Evolutionary conservation across 805 yeast species (phyloP), one percentile per base, ranked within the genome.

Genomic region (Candida insectalens): DNA sequence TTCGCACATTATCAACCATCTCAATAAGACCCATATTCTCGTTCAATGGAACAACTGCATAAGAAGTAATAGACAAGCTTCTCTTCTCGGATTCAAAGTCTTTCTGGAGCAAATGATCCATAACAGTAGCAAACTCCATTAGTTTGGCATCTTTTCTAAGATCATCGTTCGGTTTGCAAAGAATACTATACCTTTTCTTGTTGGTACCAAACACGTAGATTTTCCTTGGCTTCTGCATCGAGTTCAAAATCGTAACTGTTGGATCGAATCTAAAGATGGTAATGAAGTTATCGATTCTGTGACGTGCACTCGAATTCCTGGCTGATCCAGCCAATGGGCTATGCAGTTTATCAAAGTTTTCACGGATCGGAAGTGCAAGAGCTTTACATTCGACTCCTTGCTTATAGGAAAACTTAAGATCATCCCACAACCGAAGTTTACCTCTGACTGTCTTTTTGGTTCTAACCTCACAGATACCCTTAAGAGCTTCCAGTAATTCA

Each of bases 121-220:
- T 75, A 56, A 87, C 80, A 1, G 84, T 74, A 0, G 96, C 84
- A 46, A 92, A 80, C 46, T 94, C 92, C 82, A 87, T 82, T 34
- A 89, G 73, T 46, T 94, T 82, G 4, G 95, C 92, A 62, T 94
- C 99, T 50, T 94, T 94, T 42, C 97, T 63, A 14, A 94, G 77
- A 59, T 92, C 98, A 56, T 92, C 99, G 41, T 76, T 71, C 6
- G 79, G 76, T 50, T 92, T 92, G 46, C 94, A 78, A 59, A 92
- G 67, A 12, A 92, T 66, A 14, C 79, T 70, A 51, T 88, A 88
- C 1, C 62, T 54, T n/a, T 59, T 57, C 6, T 89, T 88, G 56
- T 89, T 83, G 2, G 83, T 74, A 0, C 97, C 98, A 26, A 72
- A 55, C 3, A 89, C 60, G 10, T 73, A 73, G 6, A 92, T 61